Evolutionary conservation across 2,329 filamentous ascomycete genomes (phyloP).

Genomic region (Hymenoscyphus albidus): DNA sequence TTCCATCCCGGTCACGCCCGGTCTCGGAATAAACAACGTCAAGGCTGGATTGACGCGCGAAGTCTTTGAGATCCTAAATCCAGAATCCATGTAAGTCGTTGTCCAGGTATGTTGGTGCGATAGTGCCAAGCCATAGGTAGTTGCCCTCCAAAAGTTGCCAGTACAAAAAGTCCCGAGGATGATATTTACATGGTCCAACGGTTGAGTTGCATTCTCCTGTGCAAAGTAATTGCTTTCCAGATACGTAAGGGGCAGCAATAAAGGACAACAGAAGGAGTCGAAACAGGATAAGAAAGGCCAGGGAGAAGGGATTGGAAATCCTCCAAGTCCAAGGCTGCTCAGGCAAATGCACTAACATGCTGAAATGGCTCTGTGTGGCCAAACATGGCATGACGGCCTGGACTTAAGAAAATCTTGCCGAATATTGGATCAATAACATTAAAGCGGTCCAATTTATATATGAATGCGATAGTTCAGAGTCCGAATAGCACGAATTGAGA

Average conservation of each 20-base stretch:
- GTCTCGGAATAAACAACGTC: conserved; percentile 99
- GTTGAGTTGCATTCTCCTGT: conserved; percentile 26
- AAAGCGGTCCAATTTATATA: conserved; percentile 31
- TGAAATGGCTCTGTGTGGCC: conserved; percentile 24
- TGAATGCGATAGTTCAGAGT: conserved; percentile 33
- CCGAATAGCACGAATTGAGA: conserved; percentile 36
- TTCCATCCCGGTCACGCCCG: conserved; percentile 83
- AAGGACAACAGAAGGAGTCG: conserved; percentile 34
- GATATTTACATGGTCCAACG: conserved; percentile 31
- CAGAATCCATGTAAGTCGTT: conserved; percentile 76
- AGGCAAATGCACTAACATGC: conserved; percentile 37
- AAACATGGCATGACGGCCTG: conserved; percentile 32
- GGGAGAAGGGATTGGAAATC: conserved; percentile 23
- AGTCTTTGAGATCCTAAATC: conserved; percentile 98
- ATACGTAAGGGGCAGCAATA: conserved; percentile 28
- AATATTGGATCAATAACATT: conserved; percentile 27
- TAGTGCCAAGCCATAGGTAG: conserved; percentile 31
- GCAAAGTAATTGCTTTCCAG: conserved; percentile 30
- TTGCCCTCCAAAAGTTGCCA: conserved; percentile 32
- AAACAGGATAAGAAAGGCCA: conserved; percentile 33
- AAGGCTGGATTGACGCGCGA: conserved; percentile 91
- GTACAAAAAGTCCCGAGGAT: conserved; percentile 26
- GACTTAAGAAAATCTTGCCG: conserved; percentile 28
- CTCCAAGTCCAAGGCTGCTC: conserved; percentile 33
- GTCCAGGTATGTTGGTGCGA: conserved; percentile 33